Conservation (phyloP, 2,329 filamentous ascomycete species). For the Xylaria sp. region DNA sequence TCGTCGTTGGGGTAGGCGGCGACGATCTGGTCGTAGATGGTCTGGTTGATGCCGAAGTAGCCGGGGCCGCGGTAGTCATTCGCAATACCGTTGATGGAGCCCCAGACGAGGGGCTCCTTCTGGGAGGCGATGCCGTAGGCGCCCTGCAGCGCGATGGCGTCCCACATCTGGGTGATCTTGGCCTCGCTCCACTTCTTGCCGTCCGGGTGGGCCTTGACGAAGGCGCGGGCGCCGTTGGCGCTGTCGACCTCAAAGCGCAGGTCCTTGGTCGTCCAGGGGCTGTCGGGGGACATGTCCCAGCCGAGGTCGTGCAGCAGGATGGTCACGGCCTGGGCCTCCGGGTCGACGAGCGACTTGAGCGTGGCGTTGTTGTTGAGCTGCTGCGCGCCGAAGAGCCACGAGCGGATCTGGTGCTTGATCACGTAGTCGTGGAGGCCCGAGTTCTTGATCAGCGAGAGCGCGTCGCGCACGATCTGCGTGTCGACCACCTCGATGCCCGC, state of each 20-base stretch:
- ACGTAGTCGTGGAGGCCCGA: constrained; percentile 33
- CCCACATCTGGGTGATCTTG: constrained; percentile 36
- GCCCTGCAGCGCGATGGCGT: constrained; percentile 36
- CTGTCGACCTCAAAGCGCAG: constrained; percentile 38
- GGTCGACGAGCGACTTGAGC: constrained; percentile 31
- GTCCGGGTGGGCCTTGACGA: constrained; percentile 32
- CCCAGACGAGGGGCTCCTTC: constrained; percentile 36
- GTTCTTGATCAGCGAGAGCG: constrained; percentile 32
- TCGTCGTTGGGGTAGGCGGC: constrained; percentile 34
- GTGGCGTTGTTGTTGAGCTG: constrained; percentile 37
- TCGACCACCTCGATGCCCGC: constrained; percentile 39
- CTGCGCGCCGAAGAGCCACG: constrained; percentile 38
- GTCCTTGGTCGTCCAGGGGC: constrained; percentile 30
- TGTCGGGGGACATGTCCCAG: constrained; percentile 37
- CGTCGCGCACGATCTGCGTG: constrained; percentile 37
- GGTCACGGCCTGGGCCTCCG: constrained; percentile 31
- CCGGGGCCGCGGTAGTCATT: constrained; percentile 33
- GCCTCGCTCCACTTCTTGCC: constrained; percentile 32
- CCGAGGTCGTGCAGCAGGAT: constrained; percentile 38
- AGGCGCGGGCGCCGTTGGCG: constrained; percentile 32
- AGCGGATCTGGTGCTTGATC: constrained; percentile 38
- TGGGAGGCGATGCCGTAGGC: constrained; percentile 29
- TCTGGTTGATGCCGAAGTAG: constrained; percentile 33
- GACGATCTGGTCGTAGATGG: constrained; percentile 32
- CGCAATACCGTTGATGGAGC: constrained; percentile 32